Base-by-base conservation (phyloP, 805 yeast genomes). In the Zygoascus flipseniorum region DNA sequence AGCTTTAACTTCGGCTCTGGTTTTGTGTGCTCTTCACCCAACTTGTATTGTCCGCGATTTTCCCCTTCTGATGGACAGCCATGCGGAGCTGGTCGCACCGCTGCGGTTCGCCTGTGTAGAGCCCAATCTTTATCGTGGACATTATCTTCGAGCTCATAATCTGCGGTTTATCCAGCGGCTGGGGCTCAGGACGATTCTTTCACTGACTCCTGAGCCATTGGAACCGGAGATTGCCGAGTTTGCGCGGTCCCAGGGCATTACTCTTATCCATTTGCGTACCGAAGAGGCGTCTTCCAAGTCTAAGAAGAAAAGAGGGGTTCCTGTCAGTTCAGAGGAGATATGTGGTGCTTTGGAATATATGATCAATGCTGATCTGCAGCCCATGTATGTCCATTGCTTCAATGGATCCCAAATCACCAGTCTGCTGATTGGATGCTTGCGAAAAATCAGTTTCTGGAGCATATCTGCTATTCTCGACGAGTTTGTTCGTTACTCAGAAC, bases 341-440 rank as follows among this genome's bases (percentile, higher is more conserved):
- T 66, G 76, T 0, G 71, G 75, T 48, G 84, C 85, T 0, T 67
- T 92, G n/a, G 80, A 61, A 53, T 69, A 80, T 42, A 71, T 89
- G 55, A 72, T 85, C 13, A 81, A 85, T 62, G 71, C 74, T 23
- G 76, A 77, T 18, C 71, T 75, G 58, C 78, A 83, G 10, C 96
- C 97, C 0, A 72, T 85, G 1, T 90, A 86, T 65, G 66, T 92
- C 5, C 97, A 92, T 68, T 92, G 98, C 67, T 71, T 83, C 26
- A 90, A 89, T 64, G 98, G 97, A 0, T 89, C 95, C 9, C 89
- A 88, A 58, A 85, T 87, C 1, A 87, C 96, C 0, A 80, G 92
- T 23, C 72, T 93, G 47, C 81, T 88, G 1, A 78, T 92, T 23
- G 98, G 97, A 3, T 89, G 97, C 65, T 70, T 89, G 41, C 70